phyloP scores from a whole-genome alignment of 257 asterid species.

The Coffea canephora region DNA sequence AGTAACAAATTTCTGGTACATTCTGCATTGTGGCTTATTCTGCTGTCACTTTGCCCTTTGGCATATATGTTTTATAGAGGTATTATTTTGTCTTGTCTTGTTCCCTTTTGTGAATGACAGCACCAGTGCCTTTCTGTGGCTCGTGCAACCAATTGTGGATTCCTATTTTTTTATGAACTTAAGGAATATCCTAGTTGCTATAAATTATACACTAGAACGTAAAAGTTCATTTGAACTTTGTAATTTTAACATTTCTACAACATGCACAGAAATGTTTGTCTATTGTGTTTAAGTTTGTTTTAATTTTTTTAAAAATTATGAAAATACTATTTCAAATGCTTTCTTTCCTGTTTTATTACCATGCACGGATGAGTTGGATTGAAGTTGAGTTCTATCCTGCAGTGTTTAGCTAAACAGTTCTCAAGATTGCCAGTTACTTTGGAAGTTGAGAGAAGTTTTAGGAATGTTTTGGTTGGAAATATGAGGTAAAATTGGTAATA shows the following conservation, averaged over 20 bases:
- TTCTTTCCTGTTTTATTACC: background rate
- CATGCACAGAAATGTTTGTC: background rate
- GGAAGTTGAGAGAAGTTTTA: slow-evolving; percentile 55
- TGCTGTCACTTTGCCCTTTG: background rate
- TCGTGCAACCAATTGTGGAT: background rate
- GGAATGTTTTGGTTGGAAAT: slow-evolving; percentile 41
- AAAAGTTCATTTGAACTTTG: background rate
- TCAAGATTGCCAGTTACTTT: slow-evolving; percentile 53
- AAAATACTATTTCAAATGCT: background rate
- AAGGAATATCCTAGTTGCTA: background rate
- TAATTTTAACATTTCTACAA: background rate
- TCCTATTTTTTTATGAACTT: background rate
- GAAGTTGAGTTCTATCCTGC: slow-evolving; percentile 21
- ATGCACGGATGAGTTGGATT: slow-evolving; percentile 1
- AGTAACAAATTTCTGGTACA: background rate
- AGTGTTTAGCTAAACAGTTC: slow-evolving; percentile 70
- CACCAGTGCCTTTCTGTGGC: background rate
- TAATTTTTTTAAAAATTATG: background rate
- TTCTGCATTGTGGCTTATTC: background rate
- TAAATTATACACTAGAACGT: background rate
- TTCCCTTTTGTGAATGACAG: background rate
- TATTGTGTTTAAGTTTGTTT: background rate
- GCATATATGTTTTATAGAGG: background rate
- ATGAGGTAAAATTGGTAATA: slow-evolving; percentile 47
- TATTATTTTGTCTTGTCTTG: background rate